phyloP scores from a whole-genome alignment of 2,329 filamentous ascomycete species.

The Beauveria scarabaeidicola region DNA sequence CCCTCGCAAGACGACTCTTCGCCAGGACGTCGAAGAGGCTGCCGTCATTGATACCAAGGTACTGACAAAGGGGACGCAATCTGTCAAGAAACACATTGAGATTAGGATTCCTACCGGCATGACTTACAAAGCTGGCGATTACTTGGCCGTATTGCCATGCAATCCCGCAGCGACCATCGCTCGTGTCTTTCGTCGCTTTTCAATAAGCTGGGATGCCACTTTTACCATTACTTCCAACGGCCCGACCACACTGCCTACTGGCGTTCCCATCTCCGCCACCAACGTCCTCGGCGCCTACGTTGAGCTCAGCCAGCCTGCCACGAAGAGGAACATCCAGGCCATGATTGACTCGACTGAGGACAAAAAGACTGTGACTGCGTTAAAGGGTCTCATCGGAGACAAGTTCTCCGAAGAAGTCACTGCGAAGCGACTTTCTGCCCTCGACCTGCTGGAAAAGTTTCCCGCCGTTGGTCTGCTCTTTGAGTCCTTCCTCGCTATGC shows the following conservation, averaged over 20 bases:
- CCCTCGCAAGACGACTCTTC: conserved; percentile 47
- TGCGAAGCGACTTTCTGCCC: conserved; percentile 51
- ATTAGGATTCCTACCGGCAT: conserved; percentile 58
- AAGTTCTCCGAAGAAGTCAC: conserved; percentile 40
- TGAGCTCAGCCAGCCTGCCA: conserved; percentile 64
- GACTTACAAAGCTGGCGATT: conserved; percentile 66
- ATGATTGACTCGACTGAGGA: conserved; percentile 42
- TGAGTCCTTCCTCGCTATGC: conserved; percentile 58
- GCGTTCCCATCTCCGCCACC: conserved; percentile 48
- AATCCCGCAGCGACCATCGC: conserved; percentile 56
- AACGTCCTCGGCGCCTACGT: conserved; percentile 63
- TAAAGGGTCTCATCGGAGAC: conserved; percentile 39
- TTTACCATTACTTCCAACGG: conserved; percentile 49
- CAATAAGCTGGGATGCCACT: conserved; percentile 59
- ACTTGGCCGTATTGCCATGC: conserved; percentile 63
- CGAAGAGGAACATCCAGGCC: conserved; percentile 45
- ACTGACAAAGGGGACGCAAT: conserved; percentile 39
- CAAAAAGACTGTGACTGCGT: conserved; percentile 30
- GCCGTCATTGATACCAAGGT: conserved; percentile 44
- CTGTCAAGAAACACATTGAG: conserved; percentile 56
- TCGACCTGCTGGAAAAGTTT: conserved; percentile 63
- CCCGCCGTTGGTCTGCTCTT: conserved; percentile 53
- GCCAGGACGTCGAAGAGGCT: conserved; percentile 56
- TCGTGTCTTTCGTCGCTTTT: conserved; percentile 56
- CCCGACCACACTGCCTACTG: conserved; percentile 45